phyloP scores from a whole-genome alignment of 192 early-diverging fungal species.

The Entomortierella parvispora region DNA sequence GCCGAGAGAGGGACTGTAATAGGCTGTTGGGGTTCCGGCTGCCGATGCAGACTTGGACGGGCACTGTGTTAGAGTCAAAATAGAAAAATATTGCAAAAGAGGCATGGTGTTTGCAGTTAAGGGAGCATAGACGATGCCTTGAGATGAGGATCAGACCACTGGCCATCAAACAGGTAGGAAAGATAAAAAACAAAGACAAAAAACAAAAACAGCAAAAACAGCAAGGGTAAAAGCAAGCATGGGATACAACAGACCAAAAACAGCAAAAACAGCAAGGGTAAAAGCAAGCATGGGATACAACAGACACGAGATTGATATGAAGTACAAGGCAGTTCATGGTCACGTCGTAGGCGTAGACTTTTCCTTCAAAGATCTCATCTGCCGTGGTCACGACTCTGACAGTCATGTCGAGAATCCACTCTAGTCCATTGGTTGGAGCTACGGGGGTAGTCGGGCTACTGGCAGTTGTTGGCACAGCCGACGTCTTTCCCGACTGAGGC shows the following conservation, averaged over 20 bases:
- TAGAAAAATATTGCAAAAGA: slow-evolving; percentile 1
- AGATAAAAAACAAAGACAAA: slow-evolving; percentile 7
- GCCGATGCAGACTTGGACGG: slow-evolving; percentile 23
- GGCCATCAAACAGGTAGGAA: background rate
- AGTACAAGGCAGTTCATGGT: slow-evolving; percentile 70
- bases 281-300: slow-evolving; percentile 9
- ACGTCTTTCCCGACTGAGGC: background rate
- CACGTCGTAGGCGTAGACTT: slow-evolving; percentile 66
- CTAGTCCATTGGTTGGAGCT: slow-evolving; percentile 38
- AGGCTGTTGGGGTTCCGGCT: slow-evolving; percentile 15
- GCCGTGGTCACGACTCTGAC: slow-evolving; percentile 60
- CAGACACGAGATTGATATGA: slow-evolving; percentile 68
- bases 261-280: slow-evolving; percentile 3
- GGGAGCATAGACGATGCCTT: slow-evolving; percentile 1
- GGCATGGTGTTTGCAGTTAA: slow-evolving; percentile 30
- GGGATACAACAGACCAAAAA: background rate
- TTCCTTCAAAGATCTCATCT: slow-evolving; percentile 64
- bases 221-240: slow-evolving; percentile 2
- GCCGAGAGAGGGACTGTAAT: slow-evolving; percentile 39
- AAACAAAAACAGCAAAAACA: background rate
- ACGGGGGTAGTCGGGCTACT: background rate
- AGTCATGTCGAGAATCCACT: slow-evolving; percentile 56
- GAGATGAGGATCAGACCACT: background rate
- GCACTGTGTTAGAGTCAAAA: slow-evolving; percentile 49
- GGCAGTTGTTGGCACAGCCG: background rate